Evolutionary conservation across 106 monocot genomes (phyloP).

Genomic region (Cymbidium sinense): DNA sequence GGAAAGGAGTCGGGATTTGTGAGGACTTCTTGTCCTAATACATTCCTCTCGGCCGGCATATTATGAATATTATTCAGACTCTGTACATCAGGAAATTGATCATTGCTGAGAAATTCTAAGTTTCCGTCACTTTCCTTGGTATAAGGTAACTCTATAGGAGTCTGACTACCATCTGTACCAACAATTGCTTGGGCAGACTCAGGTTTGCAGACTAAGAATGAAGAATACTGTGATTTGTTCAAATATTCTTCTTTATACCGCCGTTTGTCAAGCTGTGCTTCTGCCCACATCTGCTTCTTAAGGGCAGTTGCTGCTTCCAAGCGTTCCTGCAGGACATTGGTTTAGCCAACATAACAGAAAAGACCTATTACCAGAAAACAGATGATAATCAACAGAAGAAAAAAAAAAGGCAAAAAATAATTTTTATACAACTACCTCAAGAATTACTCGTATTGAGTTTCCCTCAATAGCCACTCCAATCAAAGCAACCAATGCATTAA

Average conservation of each 20-base stretch:
- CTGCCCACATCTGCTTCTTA: conserved; percentile 99
- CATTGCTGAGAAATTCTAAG: conserved; percentile 20
- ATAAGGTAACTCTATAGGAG: conserved; percentile 29
- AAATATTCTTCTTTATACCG: conserved; percentile 81
- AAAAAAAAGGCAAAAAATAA: background rate
- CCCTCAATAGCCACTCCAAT: conserved; percentile 86
- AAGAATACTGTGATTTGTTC: conserved; percentile 49
- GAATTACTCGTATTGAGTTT: conserved; percentile 76
- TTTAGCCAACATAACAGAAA: conserved; percentile 10
- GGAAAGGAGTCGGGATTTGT: conserved; percentile 35
- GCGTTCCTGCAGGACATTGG: conserved; percentile 59
- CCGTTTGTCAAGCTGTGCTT: conserved; percentile 88
- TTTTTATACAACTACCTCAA: conserved; percentile 55
- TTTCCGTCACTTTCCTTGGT: conserved; percentile 37
- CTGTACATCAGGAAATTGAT: conserved; percentile 27
- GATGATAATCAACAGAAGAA: background rate
- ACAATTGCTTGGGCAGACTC: conserved; percentile 41
- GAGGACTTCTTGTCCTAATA: conserved; percentile 41
- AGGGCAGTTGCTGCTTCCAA: conserved; percentile 90
- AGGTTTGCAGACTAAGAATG: conserved; percentile 33
- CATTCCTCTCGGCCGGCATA: conserved; percentile 38
- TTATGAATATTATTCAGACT: conserved; percentile 24
- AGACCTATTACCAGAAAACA: background rate
- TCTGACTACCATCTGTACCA: conserved; percentile 32
- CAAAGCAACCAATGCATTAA: conserved; percentile 85